These are phyloP conservation scores for Phylloporus gajari DNA, from an alignment of 1,284 basidiomycete genomes.

Conservation along the genomic window DNA sequence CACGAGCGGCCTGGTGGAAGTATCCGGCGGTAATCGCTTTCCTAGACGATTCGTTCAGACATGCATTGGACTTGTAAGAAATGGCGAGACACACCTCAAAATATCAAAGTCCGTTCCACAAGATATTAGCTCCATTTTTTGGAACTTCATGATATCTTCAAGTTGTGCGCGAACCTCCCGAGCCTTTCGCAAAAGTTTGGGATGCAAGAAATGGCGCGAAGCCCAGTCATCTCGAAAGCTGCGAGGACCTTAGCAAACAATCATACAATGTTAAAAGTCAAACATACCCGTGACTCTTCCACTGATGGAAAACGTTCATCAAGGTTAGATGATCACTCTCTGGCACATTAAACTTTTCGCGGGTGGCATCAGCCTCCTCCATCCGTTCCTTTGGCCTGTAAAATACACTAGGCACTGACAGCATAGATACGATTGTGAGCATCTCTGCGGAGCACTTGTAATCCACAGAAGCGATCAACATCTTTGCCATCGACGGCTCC, in stretches of 20 bases:
- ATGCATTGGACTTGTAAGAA: neutral
- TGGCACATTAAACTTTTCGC: constrained; percentile 98
- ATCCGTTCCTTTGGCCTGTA: constrained; percentile 95
- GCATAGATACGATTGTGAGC: constrained; percentile 98
- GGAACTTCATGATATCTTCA: constrained; percentile 98
- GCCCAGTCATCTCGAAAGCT: constrained; percentile 95
- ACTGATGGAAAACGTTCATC: constrained; percentile 96
- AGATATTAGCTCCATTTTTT: constrained; percentile 92
- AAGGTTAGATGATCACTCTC: constrained; percentile 98
- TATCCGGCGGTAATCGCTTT: constrained; percentile 99
- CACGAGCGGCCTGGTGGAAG: constrained; percentile 98
- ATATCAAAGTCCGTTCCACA: constrained; percentile 97
- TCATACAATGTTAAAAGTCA: neutral
- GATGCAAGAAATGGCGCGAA: constrained; percentile 94
- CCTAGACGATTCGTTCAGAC: constrained; percentile 53
- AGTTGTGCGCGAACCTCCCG: constrained; percentile 96
- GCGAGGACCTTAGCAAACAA: constrained; percentile 16
- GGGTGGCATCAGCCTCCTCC: constrained; percentile 95
- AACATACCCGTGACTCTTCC: constrained; percentile 91
- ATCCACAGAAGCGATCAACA: constrained; percentile 95
- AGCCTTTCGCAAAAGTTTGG: constrained; percentile 94
- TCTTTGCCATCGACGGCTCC: constrained; percentile 98
- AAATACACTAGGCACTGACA: constrained; percentile 96
- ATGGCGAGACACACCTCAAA: constrained; percentile 68
- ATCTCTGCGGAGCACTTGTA: constrained; percentile 95